Evolutionary conservation across 208 protist species (phyloP), one percentile per base, ranked within the genome.

Genomic region (Acanthamoeba castellanii): DNA sequence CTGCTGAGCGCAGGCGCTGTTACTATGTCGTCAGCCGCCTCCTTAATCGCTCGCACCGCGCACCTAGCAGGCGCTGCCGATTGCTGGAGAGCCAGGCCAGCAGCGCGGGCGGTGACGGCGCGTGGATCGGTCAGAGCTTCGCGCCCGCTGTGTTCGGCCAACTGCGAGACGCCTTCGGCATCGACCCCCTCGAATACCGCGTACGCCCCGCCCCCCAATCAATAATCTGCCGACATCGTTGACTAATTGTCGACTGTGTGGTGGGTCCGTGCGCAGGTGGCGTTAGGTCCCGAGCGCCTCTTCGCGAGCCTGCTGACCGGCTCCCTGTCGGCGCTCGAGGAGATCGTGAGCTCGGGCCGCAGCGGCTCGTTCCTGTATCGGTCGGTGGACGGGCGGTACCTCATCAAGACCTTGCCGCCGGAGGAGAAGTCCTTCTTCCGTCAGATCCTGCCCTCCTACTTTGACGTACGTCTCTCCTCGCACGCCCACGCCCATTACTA

Each of bases 291-390:
- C 16, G 84, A 90, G 84, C 50, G 84, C 20, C 11, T 90, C 55
- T 72, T 90, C 30, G 84, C 32, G 20, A 90, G 59, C n/a, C 57
- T 90, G 8, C 42, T 90, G 57, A 72, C 42, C 16, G 84, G 84
- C 6, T 72, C 50, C 18, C 55, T 90, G 2, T 64, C 84, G 7
- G 47, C 84, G 6, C 59, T 90, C 13, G 84, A 90, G 18, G 84
- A 90, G 76, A 84, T 84, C 27, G 84, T 90, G n/a, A 90, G 59
- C 30, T 72, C 84, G 47, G 84, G 84, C 9, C 50, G 85, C 3
- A 93, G 89, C n/a, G 89, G 89, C 7, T 82, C 66, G 4, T 93
- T 93, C n/a, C 47, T 93, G 4, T 93, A 82, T 45, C 3, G 27
- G 16, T 93, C 89, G 22, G 27, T 61, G 4, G 89, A 82, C 68